Evolutionary conservation across 1,139 yeast species (phyloP).

Genomic region (Candida sp.): DNA sequence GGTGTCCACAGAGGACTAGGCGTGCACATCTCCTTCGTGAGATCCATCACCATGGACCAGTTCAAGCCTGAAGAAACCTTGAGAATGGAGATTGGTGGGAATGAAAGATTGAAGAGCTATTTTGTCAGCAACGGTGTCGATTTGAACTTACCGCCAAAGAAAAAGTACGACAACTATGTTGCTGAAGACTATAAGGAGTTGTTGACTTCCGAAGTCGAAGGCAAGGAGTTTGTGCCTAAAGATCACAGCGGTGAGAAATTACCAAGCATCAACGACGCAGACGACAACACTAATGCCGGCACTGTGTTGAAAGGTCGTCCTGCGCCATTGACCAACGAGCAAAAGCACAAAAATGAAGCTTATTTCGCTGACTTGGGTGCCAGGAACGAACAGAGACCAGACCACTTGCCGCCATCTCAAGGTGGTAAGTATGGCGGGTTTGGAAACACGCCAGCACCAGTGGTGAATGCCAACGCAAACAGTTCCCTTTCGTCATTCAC

Average conservation of each 20-base stretch:
- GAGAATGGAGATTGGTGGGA: conserved; percentile 96
- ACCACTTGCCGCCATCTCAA: conserved; percentile 85
- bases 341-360: conserved; percentile 71
- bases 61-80: conserved; percentile 90
- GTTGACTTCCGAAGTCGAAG: conserved; percentile 77
- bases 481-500: conserved; percentile 49
- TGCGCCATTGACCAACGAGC: conserved; percentile 39
- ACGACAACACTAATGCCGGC: conserved; percentile 14
- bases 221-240: conserved; percentile 68
- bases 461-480: conserved; percentile 18
- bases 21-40: conserved; percentile 94
- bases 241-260: conserved; percentile 59
- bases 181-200: conserved; percentile 95
- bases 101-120: conserved; percentile 71
- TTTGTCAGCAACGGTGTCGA: conserved; percentile 80
- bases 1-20: conserved; percentile 97
- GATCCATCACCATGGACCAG: conserved; percentile 97
- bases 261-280: conserved; percentile 29
- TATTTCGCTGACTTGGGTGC: conserved; percentile 84
- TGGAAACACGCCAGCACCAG: conserved; percentile 75
- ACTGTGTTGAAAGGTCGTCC: conserved; percentile 15
- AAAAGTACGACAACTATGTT: conserved; percentile 84
- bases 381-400: conserved; percentile 75
- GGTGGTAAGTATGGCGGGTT: conserved; percentile 95
- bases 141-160: conserved; percentile 61